Conservation (phyloP, 1,284 basidiomycete species). For the Tilletia setariae region DNA sequence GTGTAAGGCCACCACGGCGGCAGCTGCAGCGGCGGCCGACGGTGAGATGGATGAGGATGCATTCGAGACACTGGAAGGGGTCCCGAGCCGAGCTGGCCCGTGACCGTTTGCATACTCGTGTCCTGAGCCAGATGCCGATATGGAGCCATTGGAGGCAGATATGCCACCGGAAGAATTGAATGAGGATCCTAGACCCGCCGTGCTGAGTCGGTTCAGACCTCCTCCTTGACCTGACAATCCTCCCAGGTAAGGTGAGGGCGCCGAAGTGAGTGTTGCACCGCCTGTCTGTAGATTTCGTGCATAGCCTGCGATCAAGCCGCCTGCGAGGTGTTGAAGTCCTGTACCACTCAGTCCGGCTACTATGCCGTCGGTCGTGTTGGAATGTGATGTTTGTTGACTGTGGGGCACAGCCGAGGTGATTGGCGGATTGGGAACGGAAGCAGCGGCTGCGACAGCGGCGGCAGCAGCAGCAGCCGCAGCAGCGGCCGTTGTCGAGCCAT, state of each 20-base stretch:
- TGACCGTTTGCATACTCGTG: too few species aligned
- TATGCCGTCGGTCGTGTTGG: background rate
- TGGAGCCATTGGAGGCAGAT: too few species aligned
- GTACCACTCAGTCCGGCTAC: background rate
- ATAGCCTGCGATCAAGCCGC: background rate
- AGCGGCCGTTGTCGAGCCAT: slow-evolving; percentile 10
- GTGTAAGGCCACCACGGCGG: background rate
- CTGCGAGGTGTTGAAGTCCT: background rate
- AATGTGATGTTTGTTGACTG: too few species aligned
- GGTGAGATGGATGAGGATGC: background rate
- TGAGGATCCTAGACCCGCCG: too few species aligned
- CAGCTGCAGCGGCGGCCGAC: background rate
- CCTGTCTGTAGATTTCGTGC: background rate
- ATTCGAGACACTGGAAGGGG: background rate
- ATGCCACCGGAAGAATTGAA: too few species aligned
- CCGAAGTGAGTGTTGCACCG: too few species aligned
- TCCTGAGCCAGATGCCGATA: too few species aligned
- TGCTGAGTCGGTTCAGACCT: too few species aligned
- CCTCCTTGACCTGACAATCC: too few species aligned
- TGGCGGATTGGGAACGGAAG: background rate
- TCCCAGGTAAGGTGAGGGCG: background rate
- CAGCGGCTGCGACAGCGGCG: background rate
- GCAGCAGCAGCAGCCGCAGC: slow-evolving; percentile 7
- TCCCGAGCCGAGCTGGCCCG: background rate
- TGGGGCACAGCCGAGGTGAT: background rate